A percentile compares a stretch with the other conserved stretches of the same genome.
These are phyloP conservation scores for Neostapfia colusana DNA, from an alignment of 176 grass and related monocot genomes.

Conservation along the genomic window DNA sequence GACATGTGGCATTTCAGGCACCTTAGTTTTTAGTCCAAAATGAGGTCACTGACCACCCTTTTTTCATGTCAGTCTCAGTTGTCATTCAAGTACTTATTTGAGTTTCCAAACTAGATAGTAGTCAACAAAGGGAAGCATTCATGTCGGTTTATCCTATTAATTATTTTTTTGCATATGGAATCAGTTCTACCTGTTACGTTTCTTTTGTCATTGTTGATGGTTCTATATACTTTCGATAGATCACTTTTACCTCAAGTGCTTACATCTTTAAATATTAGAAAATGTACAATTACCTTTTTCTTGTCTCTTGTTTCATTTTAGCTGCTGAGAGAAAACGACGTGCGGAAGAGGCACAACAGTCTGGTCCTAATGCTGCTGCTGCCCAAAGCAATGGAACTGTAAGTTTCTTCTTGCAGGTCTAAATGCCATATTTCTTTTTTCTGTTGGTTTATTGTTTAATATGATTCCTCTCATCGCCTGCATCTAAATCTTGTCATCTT, in stretches of 20 bases:
- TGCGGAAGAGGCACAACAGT: constrained; percentile 65
- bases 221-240: neutral
- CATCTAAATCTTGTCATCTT: neutral
- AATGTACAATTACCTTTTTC: constrained; percentile 24
- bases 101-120: neutral
- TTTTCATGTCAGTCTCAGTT: neutral
- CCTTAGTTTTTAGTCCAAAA: neutral
- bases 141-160: neutral
- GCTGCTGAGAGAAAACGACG: constrained; percentile 77
- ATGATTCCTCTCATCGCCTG: neutral
- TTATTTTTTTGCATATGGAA: neutral
- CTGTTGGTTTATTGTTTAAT: neutral
- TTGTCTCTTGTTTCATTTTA: constrained; percentile 28
- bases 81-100: neutral
- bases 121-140: neutral
- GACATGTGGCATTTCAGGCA: neutral
- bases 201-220: neutral
- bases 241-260: constrained; percentile 4
- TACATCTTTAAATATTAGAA: constrained; percentile 5
- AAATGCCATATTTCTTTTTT: constrained; percentile 16
- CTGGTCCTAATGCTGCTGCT: constrained; percentile 49
- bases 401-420: constrained; percentile 48
- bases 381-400: constrained; percentile 80
- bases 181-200: neutral
- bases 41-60: neutral